Base-by-base conservation (phyloP, 2,329 filamentous ascomycete species). In the Botryotinia calthae region DNA sequence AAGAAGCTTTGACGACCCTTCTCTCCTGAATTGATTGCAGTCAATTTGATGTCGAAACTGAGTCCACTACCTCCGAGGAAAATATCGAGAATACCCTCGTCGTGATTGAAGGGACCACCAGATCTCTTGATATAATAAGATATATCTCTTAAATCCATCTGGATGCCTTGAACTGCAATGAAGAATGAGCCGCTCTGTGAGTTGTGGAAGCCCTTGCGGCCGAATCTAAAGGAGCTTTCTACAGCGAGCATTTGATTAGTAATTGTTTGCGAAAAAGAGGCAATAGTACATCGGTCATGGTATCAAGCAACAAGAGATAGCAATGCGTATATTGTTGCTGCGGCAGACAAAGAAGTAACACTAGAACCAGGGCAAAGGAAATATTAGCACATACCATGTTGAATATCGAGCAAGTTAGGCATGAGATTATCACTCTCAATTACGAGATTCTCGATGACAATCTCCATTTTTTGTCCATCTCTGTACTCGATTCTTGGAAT, bases 381-480 rank as follows among this genome's bases (percentile, higher is more conserved):
- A 20, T 54, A 14, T 28, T 56, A 54, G 25, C 22, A 71, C 74
- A 64, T 76, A 78, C 77, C 95, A 81, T 90, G 96, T 73, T 90
- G 89, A 75, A 98, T 87, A 82, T 99, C 95, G 56, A 97, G 83
- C 8, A 95, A 87, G 79, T 99, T 99, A 76, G 96, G 96, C 84
- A 95, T 94, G 78, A 99, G 90, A 84, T 99, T 99, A 85, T 98
- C 95, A 76, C 93, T 95, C 84, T 99, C 96, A 70, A 99, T 88
- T 63, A 98, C 92, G 18, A 99, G 85, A 82, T 99, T 99, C 85
- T 99, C 96, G 62, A 99, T 88, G 66, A 98, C 88, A 66, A 91
- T 91, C 82, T 99, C 96, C 69, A 97, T 86, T 86, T 91, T 89
- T 3, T 88, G 87, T 56, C 51, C 51, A 78, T 98, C 96, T 1